These are phyloP conservation scores for Trichoderma atrobrunneum DNA, from an alignment of 2,329 filamentous ascomycete genomes.

Conservation along the genomic window DNA sequence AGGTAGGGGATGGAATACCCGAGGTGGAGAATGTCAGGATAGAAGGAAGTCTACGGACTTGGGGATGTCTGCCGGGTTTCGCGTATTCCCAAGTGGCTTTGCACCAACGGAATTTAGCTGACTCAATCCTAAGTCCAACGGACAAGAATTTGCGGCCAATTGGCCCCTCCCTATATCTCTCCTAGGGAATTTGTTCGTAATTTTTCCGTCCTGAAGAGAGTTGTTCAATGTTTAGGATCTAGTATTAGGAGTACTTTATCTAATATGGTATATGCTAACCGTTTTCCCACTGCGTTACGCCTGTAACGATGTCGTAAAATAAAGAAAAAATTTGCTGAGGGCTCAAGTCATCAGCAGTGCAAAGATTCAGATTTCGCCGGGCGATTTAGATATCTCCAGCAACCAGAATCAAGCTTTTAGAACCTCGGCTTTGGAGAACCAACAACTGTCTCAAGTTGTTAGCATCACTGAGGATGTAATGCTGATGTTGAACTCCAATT, in stretches of 20 bases:
- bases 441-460: not conserved
- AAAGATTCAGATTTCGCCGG: not conserved
- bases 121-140: not conserved
- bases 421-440: not conserved
- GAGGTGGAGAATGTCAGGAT: too few species aligned
- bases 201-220: not conserved
- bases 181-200: not conserved
- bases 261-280: not conserved
- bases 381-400: not conserved
- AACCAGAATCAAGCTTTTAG: not conserved
- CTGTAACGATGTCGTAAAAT: not conserved
- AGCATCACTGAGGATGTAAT: not conserved
- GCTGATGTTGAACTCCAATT: not conserved
- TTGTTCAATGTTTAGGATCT: not conserved
- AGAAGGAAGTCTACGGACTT: not conserved
- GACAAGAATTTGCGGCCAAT: not conserved
- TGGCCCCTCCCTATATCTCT: not conserved
- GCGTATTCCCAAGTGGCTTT: not conserved
- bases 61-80: not conserved
- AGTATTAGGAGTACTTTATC: not conserved
- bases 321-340: not conserved
- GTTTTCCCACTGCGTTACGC: not conserved
- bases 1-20: too few species aligned
- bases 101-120: not conserved
- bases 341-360: not conserved